Evolutionary conservation across 1,284 basidiomycete genomes (phyloP), one percentile per base, ranked within the genome.

Genomic region (Trichosporon asahii): DNA sequence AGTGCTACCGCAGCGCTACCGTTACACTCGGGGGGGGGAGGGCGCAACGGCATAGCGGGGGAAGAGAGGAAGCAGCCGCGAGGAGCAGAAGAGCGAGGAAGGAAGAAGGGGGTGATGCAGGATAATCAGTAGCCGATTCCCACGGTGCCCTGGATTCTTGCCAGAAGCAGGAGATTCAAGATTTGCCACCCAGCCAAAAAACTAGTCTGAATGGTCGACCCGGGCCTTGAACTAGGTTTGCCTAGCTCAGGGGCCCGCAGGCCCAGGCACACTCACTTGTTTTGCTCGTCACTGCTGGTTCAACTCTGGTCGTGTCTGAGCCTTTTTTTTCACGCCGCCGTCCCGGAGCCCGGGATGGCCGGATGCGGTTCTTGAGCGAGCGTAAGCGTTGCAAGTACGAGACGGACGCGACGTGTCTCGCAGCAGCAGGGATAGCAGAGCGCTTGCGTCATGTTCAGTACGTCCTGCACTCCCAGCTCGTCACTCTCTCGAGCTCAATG

Each of bases 81-180:
- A 18, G 15, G 40, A 12, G 37, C 44, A n/a, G n/a, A 46, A n/a
- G 44, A 18, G 3, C 40, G 14, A 46, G 12, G 25, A 12, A n/a
- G 8, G 31, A 31, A 3, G 31, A 33, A 33, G 31, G 31, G 31
- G 31, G 31, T 33, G 31, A 33, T 33, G 31, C 31, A 61, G 57
- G 57, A 61, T 61, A 61, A 61, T 61, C 57, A 31, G 57, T 61
- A 61, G 57, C 57, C 57, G 57, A 61, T 61, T 61, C 57, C 57
- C 57, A 33, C 57, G 57, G 57, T 61, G 57, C 57, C 57, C 57
- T 61, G 57, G 33, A 18, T 40, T 40, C 12, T 40, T 40, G 37
- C 37, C 37, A 40, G 37, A 40, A 40, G 37, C 12, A 40, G 37
- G 37, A 40, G 15, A 12, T 12, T 18, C 18, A 14, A n/a, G 21